Evolutionary conservation across 495 filamentous ascomycete genomes (phyloP), one percentile per base, ranked within the genome.

Genomic region (Talaromyces adpressus): DNA sequence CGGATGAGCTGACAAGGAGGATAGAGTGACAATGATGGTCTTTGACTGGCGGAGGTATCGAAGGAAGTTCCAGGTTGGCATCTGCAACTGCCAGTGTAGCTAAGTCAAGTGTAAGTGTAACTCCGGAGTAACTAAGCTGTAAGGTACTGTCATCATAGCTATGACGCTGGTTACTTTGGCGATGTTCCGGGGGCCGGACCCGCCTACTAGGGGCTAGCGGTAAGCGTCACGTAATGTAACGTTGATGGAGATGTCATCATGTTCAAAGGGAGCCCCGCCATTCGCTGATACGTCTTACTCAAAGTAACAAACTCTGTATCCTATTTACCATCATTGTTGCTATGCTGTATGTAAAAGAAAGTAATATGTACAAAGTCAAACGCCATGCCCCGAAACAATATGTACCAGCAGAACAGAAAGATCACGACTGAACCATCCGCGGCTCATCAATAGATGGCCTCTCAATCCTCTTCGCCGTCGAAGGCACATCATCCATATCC

Each of bases 401-500:
- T 49, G 45, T 49, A 45, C 45, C 45, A 49, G 45, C 45, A 58
- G 6, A 36, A 58, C 2, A 34, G 2, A 18, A 58, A 52, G 3
- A 34, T 58, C 56, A 58, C 14, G 27, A 23, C 18, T 52, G 27
- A 34, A 18, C 32, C 25, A 49, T 18, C 20, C 41, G 23, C 58
- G 34, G 36, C 34, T 61, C 58, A 16, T 61, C 58, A 61, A 61
- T 25, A 61, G 58, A 47, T 20, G 56, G 30, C 20, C 56, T 25
- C 56, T 58, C 27, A 20, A 61, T 45, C 60, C 45, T 62, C 29
- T 53, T 62, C 60, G 60, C 60, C 14, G 60, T 62, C 8, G 25
- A 36, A 16, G 60, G 60, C 18, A 53, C 47, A 34, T 62, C 60
- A 23, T 62, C 60, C 20, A 62, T 2, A 53, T 62, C 45, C 16